These are phyloP conservation scores for Pseudocercospora crystallina DNA, from an alignment of 2,329 filamentous ascomycete genomes.

Conservation along the genomic window DNA sequence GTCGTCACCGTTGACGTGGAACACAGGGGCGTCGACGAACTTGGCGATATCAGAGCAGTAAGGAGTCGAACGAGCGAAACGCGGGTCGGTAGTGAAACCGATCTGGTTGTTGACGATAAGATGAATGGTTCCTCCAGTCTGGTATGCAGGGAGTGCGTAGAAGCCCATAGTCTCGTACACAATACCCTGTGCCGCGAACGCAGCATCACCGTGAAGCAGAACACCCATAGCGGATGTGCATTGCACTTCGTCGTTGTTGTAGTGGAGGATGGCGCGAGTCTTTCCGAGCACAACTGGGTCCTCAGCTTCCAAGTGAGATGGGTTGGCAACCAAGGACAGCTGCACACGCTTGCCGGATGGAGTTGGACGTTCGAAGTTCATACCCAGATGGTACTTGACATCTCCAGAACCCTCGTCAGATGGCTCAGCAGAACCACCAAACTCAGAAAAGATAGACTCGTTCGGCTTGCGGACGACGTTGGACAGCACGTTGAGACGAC, in stretches of 20 bases:
- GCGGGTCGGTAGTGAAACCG: slow-evolving; percentile 97
- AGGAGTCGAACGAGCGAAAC: slow-evolving; percentile 93
- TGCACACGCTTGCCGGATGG: slow-evolving; percentile 99
- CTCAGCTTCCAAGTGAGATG: slow-evolving; percentile 96
- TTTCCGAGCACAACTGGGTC: slow-evolving; percentile 97
- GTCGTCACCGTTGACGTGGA: slow-evolving; percentile 98
- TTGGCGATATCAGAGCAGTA: slow-evolving; percentile 99
- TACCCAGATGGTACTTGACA: slow-evolving; percentile 98
- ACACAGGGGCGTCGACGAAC: slow-evolving; percentile 95
- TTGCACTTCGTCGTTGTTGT: slow-evolving; percentile 92
- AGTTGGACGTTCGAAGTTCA: slow-evolving; percentile 99
- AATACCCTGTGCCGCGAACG: slow-evolving; percentile 92
- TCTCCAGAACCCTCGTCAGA: slow-evolving; percentile 96
- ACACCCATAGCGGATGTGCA: slow-evolving; percentile 93
- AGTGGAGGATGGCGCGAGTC: slow-evolving; percentile 96
- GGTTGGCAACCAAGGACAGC: slow-evolving; percentile 95
- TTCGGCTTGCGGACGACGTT: slow-evolving; percentile 99
- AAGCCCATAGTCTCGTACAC: slow-evolving; percentile 99
- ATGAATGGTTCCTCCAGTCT: slow-evolving; percentile 95
- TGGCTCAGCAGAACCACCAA: slow-evolving; percentile 81
- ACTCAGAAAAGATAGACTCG: slow-evolving; percentile 99
- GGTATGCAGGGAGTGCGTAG: slow-evolving; percentile 92
- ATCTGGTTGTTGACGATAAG: slow-evolving; percentile 99
- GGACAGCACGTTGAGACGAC: slow-evolving; percentile 93
- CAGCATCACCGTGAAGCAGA: slow-evolving; percentile 93